A percentile compares a stretch with the other conserved stretches of the same genome.
Conservation (phyloP, 805 yeast species). For the Candida caryicola region DNA sequence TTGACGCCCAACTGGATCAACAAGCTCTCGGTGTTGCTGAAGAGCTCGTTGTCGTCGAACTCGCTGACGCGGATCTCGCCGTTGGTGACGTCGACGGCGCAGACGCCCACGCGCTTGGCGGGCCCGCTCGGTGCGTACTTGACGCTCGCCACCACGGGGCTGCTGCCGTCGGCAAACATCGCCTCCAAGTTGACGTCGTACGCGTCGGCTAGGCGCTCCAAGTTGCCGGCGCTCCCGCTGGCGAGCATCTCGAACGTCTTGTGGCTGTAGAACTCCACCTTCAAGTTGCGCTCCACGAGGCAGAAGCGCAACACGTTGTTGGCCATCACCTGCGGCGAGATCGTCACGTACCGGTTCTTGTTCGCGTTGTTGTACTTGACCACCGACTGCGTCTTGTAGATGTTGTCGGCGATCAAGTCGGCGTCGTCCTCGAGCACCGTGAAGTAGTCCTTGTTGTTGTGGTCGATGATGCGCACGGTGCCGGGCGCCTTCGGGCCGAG, state of each 20-base stretch:
- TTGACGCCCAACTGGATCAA: constrained; percentile 86
- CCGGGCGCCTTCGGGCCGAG: constrained; percentile 47
- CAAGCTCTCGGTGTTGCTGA: constrained; percentile 80
- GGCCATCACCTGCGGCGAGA: constrained; percentile 71
- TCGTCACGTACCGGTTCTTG: constrained; percentile 59
- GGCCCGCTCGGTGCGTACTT: constrained; percentile 34
- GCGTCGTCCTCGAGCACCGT: constrained; percentile 77
- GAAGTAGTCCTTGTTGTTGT: constrained; percentile 70
- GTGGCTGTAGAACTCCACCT: constrained; percentile 73
- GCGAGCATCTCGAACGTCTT: constrained; percentile 56
- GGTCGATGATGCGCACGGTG: constrained; percentile 71
- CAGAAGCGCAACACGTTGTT: constrained; percentile 60
- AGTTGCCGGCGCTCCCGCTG: constrained; percentile 87
- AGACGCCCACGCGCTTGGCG: constrained; percentile 63
- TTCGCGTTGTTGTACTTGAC: constrained; percentile 55
- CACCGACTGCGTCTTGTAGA: constrained; percentile 82
- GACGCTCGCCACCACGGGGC: constrained; percentile 40
- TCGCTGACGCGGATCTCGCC: constrained; percentile 69
- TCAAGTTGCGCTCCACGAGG: constrained; percentile 66
- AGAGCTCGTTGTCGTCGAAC: constrained; percentile 83
- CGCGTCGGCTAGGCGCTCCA: constrained; percentile 47
- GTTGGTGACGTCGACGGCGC: constrained; percentile 72
- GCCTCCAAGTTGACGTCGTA: constrained; percentile 55
- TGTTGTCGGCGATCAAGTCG: constrained; percentile 71
- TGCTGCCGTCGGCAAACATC: constrained; percentile 47